Percentiles rank a stretch among this genome's conserved stretches.
Conservation (phyloP, 2,329 filamentous ascomycete genomes). For the Xylaria sp. region DNA sequence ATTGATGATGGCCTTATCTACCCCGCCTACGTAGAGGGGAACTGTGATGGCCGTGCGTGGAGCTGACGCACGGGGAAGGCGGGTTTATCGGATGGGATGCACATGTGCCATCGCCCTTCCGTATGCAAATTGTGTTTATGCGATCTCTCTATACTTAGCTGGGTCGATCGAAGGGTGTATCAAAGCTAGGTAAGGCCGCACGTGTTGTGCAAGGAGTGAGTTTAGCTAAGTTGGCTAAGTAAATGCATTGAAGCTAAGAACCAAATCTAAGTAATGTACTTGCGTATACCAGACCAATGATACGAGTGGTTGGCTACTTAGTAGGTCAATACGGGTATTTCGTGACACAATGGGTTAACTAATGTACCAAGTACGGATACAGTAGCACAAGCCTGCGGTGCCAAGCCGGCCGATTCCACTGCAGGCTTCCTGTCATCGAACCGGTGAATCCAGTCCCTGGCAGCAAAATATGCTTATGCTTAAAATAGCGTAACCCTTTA, state of each 20-base stretch:
- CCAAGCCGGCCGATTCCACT: constrained; percentile 33
- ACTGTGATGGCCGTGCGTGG: constrained; percentile 7
- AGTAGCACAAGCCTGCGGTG: constrained; percentile 13
- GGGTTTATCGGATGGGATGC: background rate
- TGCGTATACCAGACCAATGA: background rate
- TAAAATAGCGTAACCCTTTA: constrained; percentile 30
- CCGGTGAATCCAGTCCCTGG: constrained; percentile 14
- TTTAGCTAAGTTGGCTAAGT: background rate
- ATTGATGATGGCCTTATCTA: constrained; percentile 22
- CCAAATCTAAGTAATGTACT: background rate
- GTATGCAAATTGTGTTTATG: background rate
- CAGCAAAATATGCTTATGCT: constrained; percentile 29
- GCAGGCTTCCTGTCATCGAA: constrained; percentile 25
- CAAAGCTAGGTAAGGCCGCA: constrained; percentile 24
- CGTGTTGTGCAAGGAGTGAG: constrained; percentile 18
- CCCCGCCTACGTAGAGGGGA: constrained; percentile 18
- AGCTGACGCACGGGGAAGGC: constrained; percentile 11
- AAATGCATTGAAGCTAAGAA: background rate
- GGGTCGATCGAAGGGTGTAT: constrained; percentile 25
- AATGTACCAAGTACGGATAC: too few species aligned
- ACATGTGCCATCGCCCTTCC: constrained; percentile 1
- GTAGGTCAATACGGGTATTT: background rate
- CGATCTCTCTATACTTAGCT: background rate
- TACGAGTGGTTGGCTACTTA: background rate
- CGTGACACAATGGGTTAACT: too few species aligned